Percentiles rank a stretch among this genome's conserved stretches.
Conservation (phyloP, 139 green algal genomes). For the Desmodesmus armatus region DNA sequence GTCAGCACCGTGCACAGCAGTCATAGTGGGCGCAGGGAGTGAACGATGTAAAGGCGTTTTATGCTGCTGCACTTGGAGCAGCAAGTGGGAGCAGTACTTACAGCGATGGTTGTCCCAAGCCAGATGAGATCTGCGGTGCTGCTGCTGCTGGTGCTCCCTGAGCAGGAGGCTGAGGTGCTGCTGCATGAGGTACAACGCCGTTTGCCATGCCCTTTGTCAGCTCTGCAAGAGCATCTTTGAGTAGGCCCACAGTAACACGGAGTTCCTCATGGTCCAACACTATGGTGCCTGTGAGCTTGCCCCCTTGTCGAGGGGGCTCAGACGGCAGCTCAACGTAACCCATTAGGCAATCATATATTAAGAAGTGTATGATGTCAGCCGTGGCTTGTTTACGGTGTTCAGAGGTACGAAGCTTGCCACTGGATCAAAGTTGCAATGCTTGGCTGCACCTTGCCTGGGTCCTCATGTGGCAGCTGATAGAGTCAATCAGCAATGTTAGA, state of each 20-base stretch:
- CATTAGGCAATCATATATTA: too few species aligned
- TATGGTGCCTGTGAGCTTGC: slow-evolving; percentile 3
- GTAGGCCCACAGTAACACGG: neutral
- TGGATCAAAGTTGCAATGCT: too few species aligned
- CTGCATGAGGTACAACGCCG: neutral
- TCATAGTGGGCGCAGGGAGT: too few species aligned
- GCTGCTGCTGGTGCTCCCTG: neutral
- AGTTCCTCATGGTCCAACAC: slow-evolving; percentile 27
- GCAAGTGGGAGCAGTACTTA: neutral
- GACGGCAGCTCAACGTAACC: neutral
- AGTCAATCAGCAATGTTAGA: too few species aligned
- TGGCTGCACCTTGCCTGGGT: too few species aligned
- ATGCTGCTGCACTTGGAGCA: neutral
- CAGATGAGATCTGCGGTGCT: neutral
- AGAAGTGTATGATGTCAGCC: too few species aligned
- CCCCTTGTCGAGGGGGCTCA: neutral
- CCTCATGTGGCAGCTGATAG: too few species aligned
- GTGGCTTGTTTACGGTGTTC: too few species aligned
- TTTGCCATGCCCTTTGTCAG: neutral
- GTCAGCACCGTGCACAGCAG: too few species aligned
- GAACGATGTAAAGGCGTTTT: too few species aligned
- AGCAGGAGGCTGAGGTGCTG: neutral
- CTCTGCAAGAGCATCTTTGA: slow-evolving; percentile 31
- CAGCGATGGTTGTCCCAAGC: neutral
- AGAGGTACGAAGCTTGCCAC: too few species aligned